Conservation (phyloP, 2,329 filamentous ascomycete species). For the Aureobasidium sp. region DNA sequence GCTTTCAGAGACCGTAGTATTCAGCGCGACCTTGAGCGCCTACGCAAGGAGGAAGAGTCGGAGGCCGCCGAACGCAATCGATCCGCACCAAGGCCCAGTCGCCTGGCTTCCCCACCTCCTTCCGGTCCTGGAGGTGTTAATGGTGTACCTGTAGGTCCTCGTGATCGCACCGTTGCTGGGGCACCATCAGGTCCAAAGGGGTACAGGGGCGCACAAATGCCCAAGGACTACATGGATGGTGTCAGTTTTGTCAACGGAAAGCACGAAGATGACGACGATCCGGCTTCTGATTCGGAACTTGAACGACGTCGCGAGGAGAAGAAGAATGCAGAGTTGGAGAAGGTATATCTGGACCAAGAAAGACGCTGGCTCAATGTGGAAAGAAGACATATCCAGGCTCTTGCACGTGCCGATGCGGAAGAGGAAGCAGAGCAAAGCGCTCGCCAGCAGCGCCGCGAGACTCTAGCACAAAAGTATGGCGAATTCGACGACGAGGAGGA, state of each 20-base stretch:
- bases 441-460: constrained; percentile 54
- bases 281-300: constrained; percentile 80
- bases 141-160: constrained; percentile 67
- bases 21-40: constrained; percentile 76
- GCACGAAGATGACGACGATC: constrained; percentile 75
- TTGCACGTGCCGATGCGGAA: constrained; percentile 75
- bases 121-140: constrained; percentile 55
- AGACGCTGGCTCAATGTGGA: constrained; percentile 88
- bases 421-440: constrained; percentile 67
- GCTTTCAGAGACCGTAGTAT: constrained; percentile 90
- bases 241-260: constrained; percentile 76
- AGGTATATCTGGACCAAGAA: constrained; percentile 75
- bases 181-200: constrained; percentile 66
- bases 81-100: constrained; percentile 54
- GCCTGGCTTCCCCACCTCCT: constrained; percentile 63
- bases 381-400: constrained; percentile 69
- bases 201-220: constrained; percentile 51
- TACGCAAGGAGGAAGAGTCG: constrained; percentile 83
- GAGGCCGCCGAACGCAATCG: constrained; percentile 76
- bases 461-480: constrained; percentile 61
- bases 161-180: constrained; percentile 58
- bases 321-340: constrained; percentile 67
- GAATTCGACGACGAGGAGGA: constrained; percentile 86
- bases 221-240: constrained; percentile 66
- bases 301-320: constrained; percentile 64